Conservation (phyloP, 352 stramenopile genomes). For the Phytophthora fragariaefolia region DNA sequence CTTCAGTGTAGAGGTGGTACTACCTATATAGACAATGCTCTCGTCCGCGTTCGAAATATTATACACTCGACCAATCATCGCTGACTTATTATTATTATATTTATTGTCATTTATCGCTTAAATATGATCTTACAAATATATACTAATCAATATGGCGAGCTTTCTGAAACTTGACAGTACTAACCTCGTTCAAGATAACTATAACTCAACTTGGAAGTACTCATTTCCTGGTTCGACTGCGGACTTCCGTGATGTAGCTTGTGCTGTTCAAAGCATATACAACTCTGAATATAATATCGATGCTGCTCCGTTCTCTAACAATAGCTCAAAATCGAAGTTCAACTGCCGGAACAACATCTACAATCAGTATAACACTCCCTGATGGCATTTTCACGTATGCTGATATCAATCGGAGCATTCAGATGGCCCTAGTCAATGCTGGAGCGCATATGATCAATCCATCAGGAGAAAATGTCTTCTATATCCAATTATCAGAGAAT, state of each 20-base stretch:
- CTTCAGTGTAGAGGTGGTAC: background rate
- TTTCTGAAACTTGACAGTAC: too few relatives aligned
- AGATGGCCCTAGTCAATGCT: constrained; percentile 11
- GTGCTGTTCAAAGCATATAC: constrained; percentile 14
- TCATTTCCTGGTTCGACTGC: background rate
- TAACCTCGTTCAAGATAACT: too few relatives aligned
- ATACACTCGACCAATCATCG: background rate
- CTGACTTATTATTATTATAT: background rate
- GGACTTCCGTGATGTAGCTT: background rate
- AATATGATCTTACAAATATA: constrained; percentile 3
- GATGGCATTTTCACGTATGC: constrained; percentile 17
- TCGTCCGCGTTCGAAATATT: background rate
- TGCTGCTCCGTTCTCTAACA: constrained; percentile 3
- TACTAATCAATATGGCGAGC: too few relatives aligned
- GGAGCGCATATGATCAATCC: constrained; percentile 8
- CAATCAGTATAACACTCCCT: background rate
- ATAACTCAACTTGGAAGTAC: too few relatives aligned
- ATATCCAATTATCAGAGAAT: constrained; percentile 17
- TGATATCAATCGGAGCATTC: constrained; percentile 14
- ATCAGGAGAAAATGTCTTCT: constrained; percentile 10
- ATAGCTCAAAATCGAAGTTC: constrained; percentile 17
- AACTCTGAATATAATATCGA: constrained; percentile 22
- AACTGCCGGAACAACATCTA: constrained; percentile 8
- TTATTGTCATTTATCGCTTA: background rate
- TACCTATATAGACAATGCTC: background rate